phyloP scores from a whole-genome alignment of 768 basidiomycete genomes.

The Holtermanniella nyarrowii region DNA sequence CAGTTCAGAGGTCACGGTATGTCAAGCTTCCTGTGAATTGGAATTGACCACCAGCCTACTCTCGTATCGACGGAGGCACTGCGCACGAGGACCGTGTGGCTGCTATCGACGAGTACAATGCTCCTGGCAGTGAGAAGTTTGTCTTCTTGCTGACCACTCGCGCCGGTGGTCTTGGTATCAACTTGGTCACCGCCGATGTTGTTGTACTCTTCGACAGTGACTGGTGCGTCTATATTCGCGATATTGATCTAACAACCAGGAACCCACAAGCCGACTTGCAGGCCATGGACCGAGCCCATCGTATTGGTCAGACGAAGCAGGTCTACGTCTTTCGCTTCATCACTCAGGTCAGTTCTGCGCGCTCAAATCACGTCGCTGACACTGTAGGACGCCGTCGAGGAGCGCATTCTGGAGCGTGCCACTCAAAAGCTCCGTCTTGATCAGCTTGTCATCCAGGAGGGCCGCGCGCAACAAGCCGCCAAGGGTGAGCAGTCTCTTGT shows the following conservation, averaged over 20 bases:
- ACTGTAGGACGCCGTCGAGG: constrained; percentile 69
- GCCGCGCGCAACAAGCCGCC: constrained; percentile 57
- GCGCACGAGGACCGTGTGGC: constrained; percentile 92
- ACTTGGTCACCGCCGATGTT: constrained; percentile 85
- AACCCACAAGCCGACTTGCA: constrained; percentile 98
- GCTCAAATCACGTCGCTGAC: neutral
- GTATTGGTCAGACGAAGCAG: constrained; percentile 94
- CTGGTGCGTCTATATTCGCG: constrained; percentile 50
- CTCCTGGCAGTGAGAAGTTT: constrained; percentile 85
- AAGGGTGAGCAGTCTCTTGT: constrained; percentile 50
- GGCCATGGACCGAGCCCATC: constrained; percentile 96
- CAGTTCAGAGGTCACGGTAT: constrained; percentile 77
- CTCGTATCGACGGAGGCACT: constrained; percentile 89
- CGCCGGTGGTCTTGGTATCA: constrained; percentile 94
- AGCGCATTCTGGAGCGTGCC: constrained; percentile 85
- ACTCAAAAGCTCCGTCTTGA: constrained; percentile 91
- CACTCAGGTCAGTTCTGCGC: constrained; percentile 50
- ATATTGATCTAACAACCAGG: constrained; percentile 44
- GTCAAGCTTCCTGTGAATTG: constrained; percentile 26
- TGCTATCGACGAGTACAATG: constrained; percentile 97
- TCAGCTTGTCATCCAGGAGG: constrained; percentile 94
- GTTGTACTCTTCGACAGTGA: constrained; percentile 95
- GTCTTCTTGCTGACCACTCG: constrained; percentile 93
- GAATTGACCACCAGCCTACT: constrained; percentile 57
- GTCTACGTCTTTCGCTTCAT: constrained; percentile 96